Percentiles rank a stretch among this genome's conserved stretches.
Conservation (phyloP, 306 rosid species). For the Coriaria nepalensis region DNA sequence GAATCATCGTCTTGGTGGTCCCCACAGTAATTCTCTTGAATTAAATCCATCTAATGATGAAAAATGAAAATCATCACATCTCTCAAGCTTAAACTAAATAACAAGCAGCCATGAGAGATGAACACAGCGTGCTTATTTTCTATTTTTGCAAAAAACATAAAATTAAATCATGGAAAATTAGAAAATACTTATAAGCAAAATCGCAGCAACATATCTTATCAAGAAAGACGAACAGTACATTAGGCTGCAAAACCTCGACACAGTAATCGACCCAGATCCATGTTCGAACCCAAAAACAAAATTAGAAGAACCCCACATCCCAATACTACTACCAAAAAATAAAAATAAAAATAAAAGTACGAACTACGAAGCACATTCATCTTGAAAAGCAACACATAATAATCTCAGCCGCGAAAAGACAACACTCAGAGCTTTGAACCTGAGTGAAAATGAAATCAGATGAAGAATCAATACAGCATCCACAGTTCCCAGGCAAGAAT, state of each 20-base stretch:
- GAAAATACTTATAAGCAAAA: not conserved
- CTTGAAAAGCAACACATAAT: conserved; percentile 14
- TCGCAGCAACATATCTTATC: not conserved
- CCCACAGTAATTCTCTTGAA: conserved; percentile 24
- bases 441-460: not conserved
- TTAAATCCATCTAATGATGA: conserved; percentile 40
- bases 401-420: conserved; percentile 20
- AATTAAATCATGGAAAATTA: not conserved
- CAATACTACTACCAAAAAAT: conserved; percentile 20
- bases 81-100: conserved; percentile 10
- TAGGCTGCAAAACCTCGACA: conserved; percentile 11
- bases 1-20: conserved; percentile 26
- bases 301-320: conserved; percentile 10
- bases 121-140: too few species aligned
- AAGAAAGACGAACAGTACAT: not conserved
- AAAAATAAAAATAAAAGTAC: conserved; percentile 15
- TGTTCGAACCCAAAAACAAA: conserved; percentile 19
- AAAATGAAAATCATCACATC: not conserved
- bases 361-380: conserved; percentile 28
- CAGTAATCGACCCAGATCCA: conserved; percentile 41
- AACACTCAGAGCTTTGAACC: conserved; percentile 10
- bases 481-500: conserved; percentile 21
- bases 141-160: not conserved
- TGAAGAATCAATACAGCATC: conserved; percentile 12
- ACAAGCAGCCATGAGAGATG: not conserved